Conservation (phyloP, 768 basidiomycete species). For the Glaciozyma martinii region DNA sequence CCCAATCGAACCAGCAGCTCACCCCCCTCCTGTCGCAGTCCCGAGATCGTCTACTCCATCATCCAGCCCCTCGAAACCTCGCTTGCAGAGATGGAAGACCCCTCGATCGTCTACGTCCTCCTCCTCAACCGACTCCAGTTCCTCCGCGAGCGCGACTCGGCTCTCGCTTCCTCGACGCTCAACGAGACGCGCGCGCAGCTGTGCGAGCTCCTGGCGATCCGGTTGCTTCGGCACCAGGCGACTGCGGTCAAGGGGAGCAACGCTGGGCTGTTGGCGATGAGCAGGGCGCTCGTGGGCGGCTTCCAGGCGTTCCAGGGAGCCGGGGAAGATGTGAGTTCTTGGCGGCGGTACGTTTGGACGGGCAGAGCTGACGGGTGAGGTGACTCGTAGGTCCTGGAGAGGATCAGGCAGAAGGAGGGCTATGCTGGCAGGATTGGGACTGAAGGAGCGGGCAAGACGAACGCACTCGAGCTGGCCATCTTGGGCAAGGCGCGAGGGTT, state of each 20-base stretch:
- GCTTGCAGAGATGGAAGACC: slow-evolving; percentile 6
- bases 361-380: neutral
- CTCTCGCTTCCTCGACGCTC: slow-evolving; percentile 18
- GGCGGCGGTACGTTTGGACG: neutral
- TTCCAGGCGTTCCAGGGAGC: slow-evolving; percentile 31
- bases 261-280: slow-evolving; percentile 23
- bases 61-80: slow-evolving; percentile 8
- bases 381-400: slow-evolving; percentile 4
- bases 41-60: slow-evolving; percentile 20
- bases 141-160: slow-evolving; percentile 15
- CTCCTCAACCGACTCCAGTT: slow-evolving; percentile 28
- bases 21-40: neutral
- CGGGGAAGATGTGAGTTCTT: slow-evolving; percentile 8
- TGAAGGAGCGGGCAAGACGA: slow-evolving; percentile 20
- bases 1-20: neutral
- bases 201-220: slow-evolving; percentile 27
- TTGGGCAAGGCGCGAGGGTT: slow-evolving; percentile 19
- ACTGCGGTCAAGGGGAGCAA: neutral
- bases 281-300: slow-evolving; percentile 22
- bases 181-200: slow-evolving; percentile 27
- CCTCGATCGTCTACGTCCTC: slow-evolving; percentile 29
- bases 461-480: slow-evolving; percentile 28
- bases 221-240: slow-evolving; percentile 22
- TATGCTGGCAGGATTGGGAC: slow-evolving; percentile 35
- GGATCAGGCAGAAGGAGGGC: slow-evolving; percentile 37